Conservation (phyloP, 2,329 filamentous ascomycete species). For the Colletotrichum aenigma region DNA sequence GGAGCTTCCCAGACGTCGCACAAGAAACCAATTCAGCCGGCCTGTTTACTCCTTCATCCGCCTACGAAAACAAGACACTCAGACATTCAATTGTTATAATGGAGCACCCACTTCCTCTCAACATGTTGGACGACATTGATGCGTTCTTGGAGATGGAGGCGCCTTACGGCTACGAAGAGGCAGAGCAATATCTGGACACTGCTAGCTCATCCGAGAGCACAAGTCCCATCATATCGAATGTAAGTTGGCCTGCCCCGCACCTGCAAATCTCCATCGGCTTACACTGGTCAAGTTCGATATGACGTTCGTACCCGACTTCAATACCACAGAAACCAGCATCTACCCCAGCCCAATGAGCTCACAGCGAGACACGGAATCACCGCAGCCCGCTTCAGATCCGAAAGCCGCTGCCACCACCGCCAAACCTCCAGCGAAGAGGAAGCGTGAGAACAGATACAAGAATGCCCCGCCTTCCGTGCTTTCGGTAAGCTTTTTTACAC, state of each 20-base stretch:
- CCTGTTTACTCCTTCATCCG: not conserved
- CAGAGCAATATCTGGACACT: slow-evolving; percentile 18
- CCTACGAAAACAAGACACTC: not conserved
- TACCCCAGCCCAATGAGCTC: slow-evolving; percentile 37
- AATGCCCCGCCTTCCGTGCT: slow-evolving; percentile 55
- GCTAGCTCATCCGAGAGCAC: slow-evolving; percentile 22
- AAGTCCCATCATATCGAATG: slow-evolving; percentile 22
- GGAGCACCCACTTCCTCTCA: slow-evolving; percentile 16
- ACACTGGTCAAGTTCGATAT: slow-evolving; percentile 20
- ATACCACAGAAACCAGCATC: slow-evolving; percentile 25
- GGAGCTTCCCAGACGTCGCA: not conserved
- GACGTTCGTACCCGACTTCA: slow-evolving; percentile 27
- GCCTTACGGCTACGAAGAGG: slow-evolving; percentile 22
- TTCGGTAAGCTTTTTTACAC: slow-evolving; percentile 40
- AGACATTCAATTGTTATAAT: not conserved
- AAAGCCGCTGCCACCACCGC: not conserved
- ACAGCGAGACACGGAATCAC: slow-evolving; percentile 20
- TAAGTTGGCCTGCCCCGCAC: not conserved
- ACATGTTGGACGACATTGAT: slow-evolving; percentile 22
- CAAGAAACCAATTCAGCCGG: not conserved
- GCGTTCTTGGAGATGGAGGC: slow-evolving; percentile 21
- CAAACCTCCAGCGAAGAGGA: slow-evolving; percentile 49
- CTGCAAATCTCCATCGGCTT: not conserved
- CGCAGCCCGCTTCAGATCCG: slow-evolving; percentile 13
- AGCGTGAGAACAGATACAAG: slow-evolving; percentile 57